Conservation (phyloP, 202 grass and related monocot species). For the Cymbopogon flexuosus region DNA sequence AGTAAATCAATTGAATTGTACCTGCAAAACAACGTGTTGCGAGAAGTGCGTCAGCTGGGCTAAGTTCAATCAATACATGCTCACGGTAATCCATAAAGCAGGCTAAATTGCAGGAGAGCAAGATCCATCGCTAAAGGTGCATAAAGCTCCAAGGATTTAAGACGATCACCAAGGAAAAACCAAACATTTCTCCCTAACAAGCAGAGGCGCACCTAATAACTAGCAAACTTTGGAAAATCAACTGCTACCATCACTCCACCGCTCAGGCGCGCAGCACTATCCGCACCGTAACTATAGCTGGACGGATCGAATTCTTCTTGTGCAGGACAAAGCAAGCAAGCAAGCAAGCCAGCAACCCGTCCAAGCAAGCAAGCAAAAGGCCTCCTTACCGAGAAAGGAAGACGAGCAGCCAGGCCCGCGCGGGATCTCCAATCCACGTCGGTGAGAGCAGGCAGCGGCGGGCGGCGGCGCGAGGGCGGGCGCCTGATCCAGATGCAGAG, state of each 20-base stretch:
- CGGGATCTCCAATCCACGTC: not conserved
- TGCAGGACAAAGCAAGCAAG: not conserved
- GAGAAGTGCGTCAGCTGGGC: slow-evolving; percentile 21
- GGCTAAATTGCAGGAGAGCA: not conserved
- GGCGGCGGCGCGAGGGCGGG: not conserved
- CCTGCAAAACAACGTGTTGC: slow-evolving; percentile 27
- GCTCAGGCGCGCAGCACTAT: not conserved
- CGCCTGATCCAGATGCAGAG: slow-evolving; percentile 36
- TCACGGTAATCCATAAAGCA: not conserved
- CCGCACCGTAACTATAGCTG: not conserved
- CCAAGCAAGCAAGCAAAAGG: not conserved
- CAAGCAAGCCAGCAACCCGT: not conserved
- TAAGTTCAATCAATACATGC: not conserved
- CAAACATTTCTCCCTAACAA: not conserved
- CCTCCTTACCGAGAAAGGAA: slow-evolving; percentile 1
- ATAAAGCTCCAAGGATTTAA: not conserved
- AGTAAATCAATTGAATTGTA: not conserved
- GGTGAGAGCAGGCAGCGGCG: not conserved
- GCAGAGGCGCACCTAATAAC: not conserved
- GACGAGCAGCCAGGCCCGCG: not conserved
- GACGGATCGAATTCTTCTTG: slow-evolving; percentile 12
- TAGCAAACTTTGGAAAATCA: not conserved
- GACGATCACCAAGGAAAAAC: not conserved
- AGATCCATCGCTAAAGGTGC: slow-evolving; percentile 8
- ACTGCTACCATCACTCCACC: not conserved